Evolutionary conservation across 441 rosid species (phyloP), one percentile per base, ranked within the genome.

Genomic region (Metrosideros polymorpha): DNA sequence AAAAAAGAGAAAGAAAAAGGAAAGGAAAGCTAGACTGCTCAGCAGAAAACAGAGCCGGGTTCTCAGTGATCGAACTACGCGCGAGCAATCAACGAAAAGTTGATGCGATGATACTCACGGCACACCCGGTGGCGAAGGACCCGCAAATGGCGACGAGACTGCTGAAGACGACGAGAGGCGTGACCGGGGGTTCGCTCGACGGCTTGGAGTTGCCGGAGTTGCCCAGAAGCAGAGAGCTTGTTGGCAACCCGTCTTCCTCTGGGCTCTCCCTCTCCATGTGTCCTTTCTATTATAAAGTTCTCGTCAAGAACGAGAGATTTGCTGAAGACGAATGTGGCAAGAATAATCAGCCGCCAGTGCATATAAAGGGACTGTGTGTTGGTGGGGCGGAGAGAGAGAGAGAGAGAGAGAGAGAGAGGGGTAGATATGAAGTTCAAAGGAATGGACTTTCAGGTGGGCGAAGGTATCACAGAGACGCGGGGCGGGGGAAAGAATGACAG

Each of bases 61-160:
- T 71, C 47, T 71, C 6, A 10, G 0, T 71, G 27, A 10, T 39
- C 47, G 0, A 35, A 71, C 79, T 22, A 3, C n/a, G 0, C 2
- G 79, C n/a, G 22, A 39, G 47, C 47, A 39, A 71, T 10, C n/a
- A 3, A 71, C n/a, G 27, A 39, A 71, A 71, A 71, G 47, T 10
- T 6, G 1, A 39, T 12, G 79, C 8, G 12, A 19, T 5, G 12
- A 39, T 71, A 83, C 94, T 92, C 87, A 95, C 97, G 47, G 94
- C 92, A 86, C 88, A 91, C 83, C 98, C 97, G 54, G 84, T 89
- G 55, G 89, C 86, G 87, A 92, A 90, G 84, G 93, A 89, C 61
- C 92, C 92, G 35, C 91, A 90, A 3, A 91, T 90, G 32, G 93
- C 93, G 3, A 91, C 91, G 15, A 91, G 88, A 22, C 96, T 91